Conservation (phyloP, 2,329 filamentous ascomycete genomes). For the Paraphaeosphaeria minitans region DNA sequence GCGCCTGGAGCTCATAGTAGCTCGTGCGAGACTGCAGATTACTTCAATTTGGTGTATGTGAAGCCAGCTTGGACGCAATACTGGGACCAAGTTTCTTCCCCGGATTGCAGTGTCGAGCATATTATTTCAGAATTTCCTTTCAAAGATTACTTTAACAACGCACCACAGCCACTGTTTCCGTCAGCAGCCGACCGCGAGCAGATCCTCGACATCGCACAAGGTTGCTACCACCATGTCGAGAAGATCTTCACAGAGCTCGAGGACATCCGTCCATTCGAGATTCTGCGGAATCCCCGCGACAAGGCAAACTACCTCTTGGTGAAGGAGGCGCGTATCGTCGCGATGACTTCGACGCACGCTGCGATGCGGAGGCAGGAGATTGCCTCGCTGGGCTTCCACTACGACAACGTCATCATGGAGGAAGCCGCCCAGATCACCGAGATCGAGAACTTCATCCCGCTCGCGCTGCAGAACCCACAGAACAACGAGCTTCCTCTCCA, state of each 20-base stretch:
- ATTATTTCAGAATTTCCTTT: slow-evolving; percentile 84
- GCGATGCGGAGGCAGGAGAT: slow-evolving; percentile 94
- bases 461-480: slow-evolving; percentile 84
- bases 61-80: slow-evolving; percentile 88
- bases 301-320: slow-evolving; percentile 95
- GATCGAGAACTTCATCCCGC: slow-evolving; percentile 93
- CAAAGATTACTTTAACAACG: slow-evolving; percentile 82
- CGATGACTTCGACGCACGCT: slow-evolving; percentile 98
- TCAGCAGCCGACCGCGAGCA: slow-evolving; percentile 66
- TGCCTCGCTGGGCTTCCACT: slow-evolving; percentile 88
- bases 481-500: slow-evolving; percentile 77
- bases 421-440: slow-evolving; percentile 98
- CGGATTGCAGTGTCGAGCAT: slow-evolving; percentile 62
- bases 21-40: slow-evolving; percentile 94
- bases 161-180: slow-evolving; percentile 84
- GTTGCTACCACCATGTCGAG: slow-evolving; percentile 85
- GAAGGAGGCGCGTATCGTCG: slow-evolving; percentile 95
- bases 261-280: slow-evolving; percentile 93
- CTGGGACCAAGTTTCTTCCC: slow-evolving; percentile 65
- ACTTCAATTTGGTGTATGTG: slow-evolving; percentile 93
- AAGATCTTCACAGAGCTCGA: slow-evolving; percentile 92
- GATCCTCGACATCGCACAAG: slow-evolving; percentile 76
- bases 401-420: slow-evolving; percentile 98
- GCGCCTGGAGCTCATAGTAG: slow-evolving; percentile 94
- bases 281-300: slow-evolving; percentile 83